A percentile compares a stretch with the other conserved stretches of the same genome.
phyloP scores from a whole-genome alignment of 2,329 filamentous ascomycete genomes.

The Monosporascus cannonballus region DNA sequence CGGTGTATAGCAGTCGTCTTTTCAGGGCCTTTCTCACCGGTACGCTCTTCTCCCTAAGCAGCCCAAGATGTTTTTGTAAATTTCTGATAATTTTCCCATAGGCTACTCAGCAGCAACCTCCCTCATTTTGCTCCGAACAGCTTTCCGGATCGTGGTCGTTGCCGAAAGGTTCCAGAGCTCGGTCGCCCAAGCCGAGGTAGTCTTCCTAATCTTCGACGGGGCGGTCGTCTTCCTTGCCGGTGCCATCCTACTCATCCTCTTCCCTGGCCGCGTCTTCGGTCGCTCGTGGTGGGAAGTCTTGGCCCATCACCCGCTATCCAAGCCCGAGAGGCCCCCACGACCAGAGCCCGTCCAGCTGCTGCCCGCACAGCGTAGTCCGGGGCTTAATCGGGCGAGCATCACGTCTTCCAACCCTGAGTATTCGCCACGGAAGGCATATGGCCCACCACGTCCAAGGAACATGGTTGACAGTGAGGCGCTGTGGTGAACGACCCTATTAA shows the following conservation, averaged over 20 bases:
- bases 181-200: conserved; percentile 17
- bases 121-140: conserved; percentile 19
- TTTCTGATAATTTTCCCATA: background rate
- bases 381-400: conserved; percentile 11
- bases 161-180: conserved; percentile 17
- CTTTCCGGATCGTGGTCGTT: conserved; percentile 20
- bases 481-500: conserved; percentile 15
- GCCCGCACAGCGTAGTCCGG: conserved; percentile 9
- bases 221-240: conserved; percentile 17
- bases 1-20: conserved; percentile 33
- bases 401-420: conserved; percentile 6
- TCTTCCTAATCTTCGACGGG: conserved; percentile 23
- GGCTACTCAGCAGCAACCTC: conserved; percentile 14
- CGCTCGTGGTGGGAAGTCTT: conserved; percentile 9
- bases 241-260: conserved; percentile 15
- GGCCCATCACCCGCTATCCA: background rate
- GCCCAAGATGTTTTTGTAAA: background rate
- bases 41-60: conserved; percentile 21
- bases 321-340: conserved; percentile 10
- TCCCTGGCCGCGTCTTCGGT: conserved; percentile 21
- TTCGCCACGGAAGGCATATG: conserved; percentile 10
- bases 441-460: conserved; percentile 6
- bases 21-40: conserved; percentile 41
- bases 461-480: conserved; percentile 25
- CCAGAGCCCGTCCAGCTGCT: conserved; percentile 13